These are phyloP conservation scores for Detonula confervacea DNA, from an alignment of 352 stramenopile species.

Conservation along the genomic window DNA sequence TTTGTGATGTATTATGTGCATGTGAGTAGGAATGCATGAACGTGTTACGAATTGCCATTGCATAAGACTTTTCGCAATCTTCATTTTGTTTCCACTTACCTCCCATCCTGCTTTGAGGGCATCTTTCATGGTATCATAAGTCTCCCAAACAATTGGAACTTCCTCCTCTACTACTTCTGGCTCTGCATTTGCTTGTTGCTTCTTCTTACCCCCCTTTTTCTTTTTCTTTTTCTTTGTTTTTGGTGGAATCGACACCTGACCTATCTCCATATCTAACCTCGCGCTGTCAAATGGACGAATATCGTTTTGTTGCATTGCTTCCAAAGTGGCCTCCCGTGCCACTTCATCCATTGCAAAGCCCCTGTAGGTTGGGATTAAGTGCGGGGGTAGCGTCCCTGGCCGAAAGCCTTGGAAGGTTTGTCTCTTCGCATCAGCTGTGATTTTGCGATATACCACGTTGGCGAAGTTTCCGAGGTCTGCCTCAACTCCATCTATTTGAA, in stretches of 20 bases:
- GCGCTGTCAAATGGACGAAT: constrained; percentile 78
- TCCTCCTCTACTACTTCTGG: constrained; percentile 35
- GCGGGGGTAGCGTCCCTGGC: constrained; percentile 79
- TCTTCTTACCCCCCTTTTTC: constrained; percentile 61
- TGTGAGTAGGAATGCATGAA: too few species aligned
- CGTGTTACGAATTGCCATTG: too few species aligned
- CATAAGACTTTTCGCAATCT: too few species aligned
- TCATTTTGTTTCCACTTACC: constrained; percentile 51
- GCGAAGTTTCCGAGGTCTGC: constrained; percentile 81
- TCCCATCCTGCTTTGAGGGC: constrained; percentile 80
- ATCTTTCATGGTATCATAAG: constrained; percentile 77
- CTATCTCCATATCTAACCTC: constrained; percentile 65
- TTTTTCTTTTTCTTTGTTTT: constrained; percentile 61
- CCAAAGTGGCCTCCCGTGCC: constrained; percentile 74
- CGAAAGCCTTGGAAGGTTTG: constrained; percentile 82
- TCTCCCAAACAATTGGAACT: constrained; percentile 53
- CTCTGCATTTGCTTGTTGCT: constrained; percentile 22
- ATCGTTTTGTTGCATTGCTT: constrained; percentile 84
- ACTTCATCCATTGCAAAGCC: constrained; percentile 84
- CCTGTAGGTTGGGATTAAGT: constrained; percentile 78
- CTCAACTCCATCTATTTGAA: constrained; percentile 78
- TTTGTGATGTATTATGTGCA: constrained; percentile 1
- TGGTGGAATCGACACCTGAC: constrained; percentile 67
- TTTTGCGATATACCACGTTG: constrained; percentile 77
- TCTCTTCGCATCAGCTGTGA: constrained; percentile 74